Evolutionary conservation across 495 filamentous ascomycete genomes (phyloP).

Genomic region (Hypoxylon lienhwacheense): DNA sequence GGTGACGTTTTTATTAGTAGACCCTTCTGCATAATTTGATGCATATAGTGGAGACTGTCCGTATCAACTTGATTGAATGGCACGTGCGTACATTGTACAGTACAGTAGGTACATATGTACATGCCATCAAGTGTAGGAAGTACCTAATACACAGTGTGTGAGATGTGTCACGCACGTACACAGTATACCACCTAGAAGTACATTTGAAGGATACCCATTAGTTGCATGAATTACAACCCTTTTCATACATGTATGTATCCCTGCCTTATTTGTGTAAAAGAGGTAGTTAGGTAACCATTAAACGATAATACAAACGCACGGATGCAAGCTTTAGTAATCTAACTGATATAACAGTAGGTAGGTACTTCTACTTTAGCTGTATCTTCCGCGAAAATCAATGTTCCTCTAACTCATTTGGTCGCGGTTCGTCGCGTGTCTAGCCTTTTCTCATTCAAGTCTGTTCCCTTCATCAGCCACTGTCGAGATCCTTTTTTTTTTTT

Average conservation of each 20-base stretch:
- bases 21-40: constrained; percentile 16
- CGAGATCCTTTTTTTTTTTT: constrained; percentile 4
- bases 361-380: constrained; percentile 26
- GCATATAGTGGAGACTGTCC: too few relatives aligned
- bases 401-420: constrained; percentile 29
- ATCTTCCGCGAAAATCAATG: constrained; percentile 17
- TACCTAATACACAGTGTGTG: too few relatives aligned
- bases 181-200: too few relatives aligned
- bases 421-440: constrained; percentile 37
- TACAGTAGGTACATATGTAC: background rate
- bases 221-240: too few relatives aligned
- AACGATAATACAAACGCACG: background rate
- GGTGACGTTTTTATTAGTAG: constrained; percentile 35
- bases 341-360: too few relatives aligned
- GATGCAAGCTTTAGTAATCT: background rate
- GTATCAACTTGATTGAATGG: too few relatives aligned
- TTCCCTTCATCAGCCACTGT: constrained; percentile 27
- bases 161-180: too few relatives aligned
- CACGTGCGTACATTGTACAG: background rate
- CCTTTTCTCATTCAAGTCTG: constrained; percentile 18
- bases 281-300: too few relatives aligned
- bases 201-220: too few relatives aligned
- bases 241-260: too few relatives aligned
- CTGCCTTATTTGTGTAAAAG: too few relatives aligned
- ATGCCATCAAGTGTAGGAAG: constrained; percentile 1